Conservation (phyloP, 306 rosid genomes). For the Medicago lupulina region DNA sequence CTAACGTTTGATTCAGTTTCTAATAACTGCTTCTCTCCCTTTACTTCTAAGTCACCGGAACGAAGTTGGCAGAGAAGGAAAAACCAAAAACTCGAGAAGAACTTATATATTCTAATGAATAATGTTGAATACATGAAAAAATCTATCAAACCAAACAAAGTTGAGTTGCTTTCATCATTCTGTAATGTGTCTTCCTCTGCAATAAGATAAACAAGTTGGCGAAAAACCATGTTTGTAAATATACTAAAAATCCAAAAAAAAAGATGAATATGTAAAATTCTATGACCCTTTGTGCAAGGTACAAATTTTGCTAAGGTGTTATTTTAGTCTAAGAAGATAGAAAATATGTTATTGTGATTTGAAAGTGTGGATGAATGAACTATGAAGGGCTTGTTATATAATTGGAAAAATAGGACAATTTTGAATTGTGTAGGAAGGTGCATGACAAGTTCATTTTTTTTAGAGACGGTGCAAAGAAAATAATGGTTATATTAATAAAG, state of each 20-base stretch:
- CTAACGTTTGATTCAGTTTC: slow-evolving; percentile 18
- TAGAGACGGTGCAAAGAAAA: slow-evolving; percentile 9
- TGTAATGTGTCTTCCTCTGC: slow-evolving; percentile 44
- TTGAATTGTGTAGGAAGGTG: slow-evolving; percentile 52
- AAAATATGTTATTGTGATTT: slow-evolving; percentile 39
- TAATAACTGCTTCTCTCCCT: slow-evolving; percentile 13
- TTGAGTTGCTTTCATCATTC: not conserved
- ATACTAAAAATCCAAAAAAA: not conserved
- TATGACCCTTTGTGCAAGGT: slow-evolving; percentile 17
- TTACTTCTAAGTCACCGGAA: slow-evolving; percentile 34
- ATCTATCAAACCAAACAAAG: slow-evolving; percentile 37
- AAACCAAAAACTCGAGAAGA: slow-evolving; percentile 38
- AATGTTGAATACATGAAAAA: not conserved
- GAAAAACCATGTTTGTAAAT: slow-evolving; percentile 11
- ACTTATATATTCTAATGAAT: not conserved
- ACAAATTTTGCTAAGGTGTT: slow-evolving; percentile 16
- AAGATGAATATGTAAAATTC: slow-evolving; percentile 25
- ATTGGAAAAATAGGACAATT: not conserved
- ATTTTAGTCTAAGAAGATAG: slow-evolving; percentile 33
- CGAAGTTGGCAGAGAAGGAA: slow-evolving; percentile 34
- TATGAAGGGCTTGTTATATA: slow-evolving; percentile 18
- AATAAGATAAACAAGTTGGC: slow-evolving; percentile 27
- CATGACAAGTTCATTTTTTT: slow-evolving; percentile 19
- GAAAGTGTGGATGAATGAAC: not conserved
- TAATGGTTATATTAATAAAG: not conserved